A percentile compares a stretch with the other conserved stretches of the same genome.
phyloP scores from a whole-genome alignment of 2,329 filamentous ascomycete species.

The Rutstroemia sydowiana region DNA sequence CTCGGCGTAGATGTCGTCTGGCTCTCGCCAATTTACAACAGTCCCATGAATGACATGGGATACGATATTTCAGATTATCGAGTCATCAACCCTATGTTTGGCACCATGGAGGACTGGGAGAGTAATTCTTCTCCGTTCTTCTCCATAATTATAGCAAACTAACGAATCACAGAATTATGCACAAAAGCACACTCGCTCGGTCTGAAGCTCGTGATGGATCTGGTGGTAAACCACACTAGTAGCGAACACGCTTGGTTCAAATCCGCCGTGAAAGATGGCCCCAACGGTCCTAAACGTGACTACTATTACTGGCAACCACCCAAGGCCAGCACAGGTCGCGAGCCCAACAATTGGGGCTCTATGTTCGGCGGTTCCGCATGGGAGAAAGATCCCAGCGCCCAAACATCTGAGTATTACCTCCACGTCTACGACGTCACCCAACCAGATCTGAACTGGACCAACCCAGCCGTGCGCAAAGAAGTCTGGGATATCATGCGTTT shows the following conservation, averaged over 20 bases:
- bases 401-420: conserved; percentile 46
- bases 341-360: conserved; percentile 39
- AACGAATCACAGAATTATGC: too few relatives aligned
- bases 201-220: conserved; percentile 63
- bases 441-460: conserved; percentile 74
- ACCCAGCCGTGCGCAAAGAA: conserved; percentile 54
- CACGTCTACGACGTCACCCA: conserved; percentile 62
- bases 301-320: conserved; percentile 57
- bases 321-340: conserved; percentile 31
- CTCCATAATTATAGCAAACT: too few relatives aligned
- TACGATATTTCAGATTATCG: conserved; percentile 68
- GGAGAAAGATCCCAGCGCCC: conserved; percentile 40
- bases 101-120: conserved; percentile 56
- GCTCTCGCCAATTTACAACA: conserved; percentile 59
- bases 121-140: too few relatives aligned
- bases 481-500: conserved; percentile 66
- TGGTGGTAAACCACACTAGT: conserved; percentile 65
- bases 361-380: conserved; percentile 37
- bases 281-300: conserved; percentile 47
- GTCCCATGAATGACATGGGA: conserved; percentile 62
- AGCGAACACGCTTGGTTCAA: conserved; percentile 50
- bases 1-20: conserved; percentile 60
- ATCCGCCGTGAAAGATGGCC: conserved; percentile 40
- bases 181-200: conserved; percentile 47
- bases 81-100: conserved; percentile 58